Conservation (phyloP, 2,329 filamentous ascomycete species). For the Microascus cirrosus region DNA sequence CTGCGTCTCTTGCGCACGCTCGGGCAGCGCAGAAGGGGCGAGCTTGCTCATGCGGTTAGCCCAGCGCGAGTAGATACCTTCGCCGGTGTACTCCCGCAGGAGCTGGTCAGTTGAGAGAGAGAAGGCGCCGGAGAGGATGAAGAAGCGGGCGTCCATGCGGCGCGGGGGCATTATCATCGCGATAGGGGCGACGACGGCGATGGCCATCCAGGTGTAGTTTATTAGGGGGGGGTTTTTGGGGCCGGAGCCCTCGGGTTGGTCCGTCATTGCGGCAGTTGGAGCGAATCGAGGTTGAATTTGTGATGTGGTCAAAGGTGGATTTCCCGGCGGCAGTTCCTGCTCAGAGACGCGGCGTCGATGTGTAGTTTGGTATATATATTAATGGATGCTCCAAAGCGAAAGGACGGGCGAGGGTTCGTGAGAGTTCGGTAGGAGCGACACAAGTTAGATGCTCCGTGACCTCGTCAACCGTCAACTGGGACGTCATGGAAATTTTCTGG, state of each 20-base stretch:
- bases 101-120: conserved; percentile 45
- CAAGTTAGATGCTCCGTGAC: no score
- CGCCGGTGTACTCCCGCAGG: conserved; percentile 43
- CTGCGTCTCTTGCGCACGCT: conserved; percentile 37
- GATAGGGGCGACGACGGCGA: conserved; percentile 33
- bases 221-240: conserved; percentile 1
- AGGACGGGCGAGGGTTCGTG: no score
- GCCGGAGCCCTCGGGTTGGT: neutral
- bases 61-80: conserved; percentile 37
- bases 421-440: no score
- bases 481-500: neutral
- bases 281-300: neutral
- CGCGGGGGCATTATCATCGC: conserved; percentile 40
- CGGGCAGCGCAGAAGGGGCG: conserved; percentile 43
- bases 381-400: no score
- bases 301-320: neutral
- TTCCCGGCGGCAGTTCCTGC: no score
- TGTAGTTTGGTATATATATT: no score
- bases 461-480: no score
- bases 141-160: conserved; percentile 36
- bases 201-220: conserved; percentile 28
- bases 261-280: neutral
- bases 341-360: no score
- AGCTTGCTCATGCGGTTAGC: conserved; percentile 20
- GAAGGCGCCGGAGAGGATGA: conserved; percentile 36